Evolutionary conservation across 2,329 filamentous ascomycete species (phyloP).

Genomic region (Gaeumannomyces tritici): DNA sequence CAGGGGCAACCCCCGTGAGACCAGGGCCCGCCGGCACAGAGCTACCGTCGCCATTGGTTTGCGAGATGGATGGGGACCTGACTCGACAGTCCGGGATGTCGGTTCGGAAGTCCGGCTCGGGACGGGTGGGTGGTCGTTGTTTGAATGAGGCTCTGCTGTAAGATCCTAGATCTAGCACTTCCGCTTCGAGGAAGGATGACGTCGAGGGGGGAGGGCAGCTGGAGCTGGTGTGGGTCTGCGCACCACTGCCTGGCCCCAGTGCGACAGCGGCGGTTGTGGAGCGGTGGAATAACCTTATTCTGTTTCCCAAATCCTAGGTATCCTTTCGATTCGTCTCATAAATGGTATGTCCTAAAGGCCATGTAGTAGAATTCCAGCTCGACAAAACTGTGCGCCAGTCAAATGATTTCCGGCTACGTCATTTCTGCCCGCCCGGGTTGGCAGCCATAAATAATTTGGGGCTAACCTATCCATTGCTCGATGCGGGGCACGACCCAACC

Average conservation of each 20-base stretch:
- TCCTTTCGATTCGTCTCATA: too few relatives aligned
- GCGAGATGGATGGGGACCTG: too few relatives aligned
- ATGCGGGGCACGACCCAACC: background rate
- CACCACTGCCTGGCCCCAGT: background rate
- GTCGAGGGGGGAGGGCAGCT: background rate
- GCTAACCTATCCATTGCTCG: too few relatives aligned
- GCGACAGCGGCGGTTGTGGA: background rate
- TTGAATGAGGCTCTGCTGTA: background rate
- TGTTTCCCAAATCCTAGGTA: too few relatives aligned
- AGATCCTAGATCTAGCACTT: background rate
- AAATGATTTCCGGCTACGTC: too few relatives aligned
- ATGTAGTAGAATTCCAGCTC: too few relatives aligned
- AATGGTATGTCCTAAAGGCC: too few relatives aligned
- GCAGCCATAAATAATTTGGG: too few relatives aligned
- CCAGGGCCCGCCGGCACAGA: slow-evolving; percentile 4
- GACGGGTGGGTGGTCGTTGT: background rate
- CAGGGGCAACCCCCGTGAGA: slow-evolving; percentile 2
- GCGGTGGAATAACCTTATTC: too few relatives aligned
- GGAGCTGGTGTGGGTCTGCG: slow-evolving; percentile 3
- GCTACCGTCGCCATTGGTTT: background rate
- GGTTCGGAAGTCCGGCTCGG: background rate
- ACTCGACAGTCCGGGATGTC: too few relatives aligned
- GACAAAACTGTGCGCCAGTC: too few relatives aligned
- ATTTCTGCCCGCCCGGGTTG: too few relatives aligned
- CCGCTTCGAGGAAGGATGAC: background rate